Base-by-base conservation (phyloP, 2,329 filamentous ascomycete species). In the Calonectria pseudoreteaudii region DNA sequence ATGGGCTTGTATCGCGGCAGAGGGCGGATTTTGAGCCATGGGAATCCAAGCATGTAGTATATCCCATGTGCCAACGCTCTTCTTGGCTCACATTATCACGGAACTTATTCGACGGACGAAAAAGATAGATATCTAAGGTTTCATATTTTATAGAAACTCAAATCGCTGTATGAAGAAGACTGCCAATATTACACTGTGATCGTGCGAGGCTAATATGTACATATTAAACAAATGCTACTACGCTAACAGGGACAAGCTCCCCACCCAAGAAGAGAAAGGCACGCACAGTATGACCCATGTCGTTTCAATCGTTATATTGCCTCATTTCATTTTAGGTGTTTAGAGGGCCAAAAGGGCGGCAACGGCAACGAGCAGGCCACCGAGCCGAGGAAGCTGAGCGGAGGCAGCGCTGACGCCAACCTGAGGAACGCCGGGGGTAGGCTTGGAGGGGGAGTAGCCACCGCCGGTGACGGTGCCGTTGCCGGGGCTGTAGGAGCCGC, bases 331-430 rank as follows among this genome's bases (percentile, higher is more conserved):
- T 44, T 9, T 23, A 18, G 26, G 14, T 14, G 34, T 13, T 53
- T 68, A 68, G 38, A 68, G 18, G 18, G 52, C 66, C 34, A 68
- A 11, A 18, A 68, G 26, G 16, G 66, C 66, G 9, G 41, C 52
- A 14, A 68, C 26, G 30, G 52, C 66, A 34, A 58, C 28, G 28
- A 68, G 18, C 26, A 68, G 16, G 36, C 52, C 52, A 7, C 34
- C 41, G 11, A 68, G 11, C 26, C 50, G 66, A 16, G 66, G 50
- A n/a, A 68, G 52, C 28, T 58, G 50, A 13, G 36, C 52, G 28
- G 66, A 68, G 28, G 66, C 66, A 36, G 50, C 66, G 26, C 52
- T 58, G 36, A 58, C 66, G 23, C 66, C 66, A 49, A 60, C 66
- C 28, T 38, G 31, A 26, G 66, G 66, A 31, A 68, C 36, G 26